Percentiles rank a stretch among this genome's conserved stretches.
These are phyloP conservation scores for Aspergillus pseudoviridinutans DNA, from an alignment of 2,329 filamentous ascomycete species.

Conservation along the genomic window DNA sequence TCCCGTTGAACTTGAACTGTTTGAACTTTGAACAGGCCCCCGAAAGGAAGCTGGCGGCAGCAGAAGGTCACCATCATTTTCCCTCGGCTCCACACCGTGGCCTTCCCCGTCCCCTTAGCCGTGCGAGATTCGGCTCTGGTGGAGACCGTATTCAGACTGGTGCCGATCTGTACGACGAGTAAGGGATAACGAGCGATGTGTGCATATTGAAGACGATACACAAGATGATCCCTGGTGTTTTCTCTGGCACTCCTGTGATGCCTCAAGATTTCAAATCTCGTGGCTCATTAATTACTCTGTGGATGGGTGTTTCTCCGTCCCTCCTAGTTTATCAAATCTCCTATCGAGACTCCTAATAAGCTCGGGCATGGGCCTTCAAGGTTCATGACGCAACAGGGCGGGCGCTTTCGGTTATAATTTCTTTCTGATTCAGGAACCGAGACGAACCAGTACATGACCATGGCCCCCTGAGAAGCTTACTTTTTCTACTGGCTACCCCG, in stretches of 20 bases:
- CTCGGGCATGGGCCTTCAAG: background rate
- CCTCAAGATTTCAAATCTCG: background rate
- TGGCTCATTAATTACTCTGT: background rate
- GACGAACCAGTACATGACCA: background rate
- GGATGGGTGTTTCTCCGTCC: background rate
- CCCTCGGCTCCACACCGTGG: constrained; percentile 30
- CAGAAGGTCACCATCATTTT: constrained; percentile 30
- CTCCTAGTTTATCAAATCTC: background rate
- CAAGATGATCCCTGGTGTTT: background rate
- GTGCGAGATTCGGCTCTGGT: constrained; percentile 16
- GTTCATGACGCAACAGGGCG: background rate
- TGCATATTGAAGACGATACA: background rate
- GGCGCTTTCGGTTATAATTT: background rate
- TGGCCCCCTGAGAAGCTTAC: constrained; percentile 10
- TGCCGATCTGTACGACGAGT: constrained; percentile 27
- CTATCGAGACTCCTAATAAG: background rate
- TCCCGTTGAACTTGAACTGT: constrained; percentile 1
- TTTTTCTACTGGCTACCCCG: constrained; percentile 7
- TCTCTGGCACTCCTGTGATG: background rate
- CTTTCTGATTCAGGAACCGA: constrained; percentile 2
- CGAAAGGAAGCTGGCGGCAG: constrained; percentile 28
- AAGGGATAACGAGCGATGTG: constrained; percentile 12
- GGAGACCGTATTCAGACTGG: constrained; percentile 20
- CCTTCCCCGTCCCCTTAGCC: constrained; percentile 26
- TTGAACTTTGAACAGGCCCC: background rate